Conservation (phyloP, 2,329 filamentous ascomycete genomes). For the Botrytis porri region DNA sequence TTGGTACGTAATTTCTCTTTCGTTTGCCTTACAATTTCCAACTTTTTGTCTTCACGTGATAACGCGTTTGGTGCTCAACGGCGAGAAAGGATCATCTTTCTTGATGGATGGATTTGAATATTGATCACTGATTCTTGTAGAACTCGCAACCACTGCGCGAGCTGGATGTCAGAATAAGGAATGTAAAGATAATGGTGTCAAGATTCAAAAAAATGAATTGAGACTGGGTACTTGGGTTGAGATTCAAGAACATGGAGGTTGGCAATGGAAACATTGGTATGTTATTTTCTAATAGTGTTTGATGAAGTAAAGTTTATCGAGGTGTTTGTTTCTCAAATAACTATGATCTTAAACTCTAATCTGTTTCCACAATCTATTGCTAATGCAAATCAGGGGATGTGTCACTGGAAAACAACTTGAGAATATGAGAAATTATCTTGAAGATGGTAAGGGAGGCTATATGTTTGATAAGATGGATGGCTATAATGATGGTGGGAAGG, state of each 20-base stretch:
- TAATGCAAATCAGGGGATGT: conserved; percentile 66
- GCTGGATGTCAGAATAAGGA: conserved; percentile 67
- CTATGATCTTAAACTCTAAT: not conserved
- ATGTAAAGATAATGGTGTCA: conserved; percentile 68
- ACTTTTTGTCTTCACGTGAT: conserved; percentile 34
- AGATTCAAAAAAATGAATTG: conserved; percentile 76
- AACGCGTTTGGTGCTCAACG: not conserved
- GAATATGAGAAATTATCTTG: conserved; percentile 59
- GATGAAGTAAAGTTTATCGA: not conserved
- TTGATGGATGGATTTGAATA: not conserved
- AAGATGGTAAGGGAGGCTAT: conserved; percentile 47
- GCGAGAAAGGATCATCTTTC: not conserved
- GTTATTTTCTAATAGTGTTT: conserved; percentile 35
- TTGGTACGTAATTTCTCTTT: conserved; percentile 34
- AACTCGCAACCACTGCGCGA: conserved; percentile 66
- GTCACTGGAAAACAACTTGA: conserved; percentile 72
- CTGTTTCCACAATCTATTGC: not conserved
- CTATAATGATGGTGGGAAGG: conserved; percentile 78
- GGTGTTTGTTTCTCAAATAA: not conserved
- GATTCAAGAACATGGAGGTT: conserved; percentile 57
- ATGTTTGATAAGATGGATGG: conserved; percentile 47
- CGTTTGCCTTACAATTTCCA: conserved; percentile 13
- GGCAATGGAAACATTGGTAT: conserved; percentile 85
- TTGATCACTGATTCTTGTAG: conserved; percentile 45
- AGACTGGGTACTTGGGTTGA: conserved; percentile 73